Conservation (phyloP, 179 eudicot genomes). For the Heliamphora ciliata region DNA sequence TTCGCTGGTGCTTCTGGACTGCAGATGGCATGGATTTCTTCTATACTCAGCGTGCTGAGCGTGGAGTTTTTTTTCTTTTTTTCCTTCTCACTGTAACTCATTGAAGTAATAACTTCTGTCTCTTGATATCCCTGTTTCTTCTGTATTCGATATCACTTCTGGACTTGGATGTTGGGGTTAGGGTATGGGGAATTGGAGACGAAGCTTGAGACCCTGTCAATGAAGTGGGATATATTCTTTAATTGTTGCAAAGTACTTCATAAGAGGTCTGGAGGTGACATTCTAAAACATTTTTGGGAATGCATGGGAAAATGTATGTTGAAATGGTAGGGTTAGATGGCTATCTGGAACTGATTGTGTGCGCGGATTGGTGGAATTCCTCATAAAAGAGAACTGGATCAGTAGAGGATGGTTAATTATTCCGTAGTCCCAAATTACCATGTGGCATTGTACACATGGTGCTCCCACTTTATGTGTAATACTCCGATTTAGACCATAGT, state of each 20-base stretch:
- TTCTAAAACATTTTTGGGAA: neutral
- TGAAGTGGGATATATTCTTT: neutral
- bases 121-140: neutral
- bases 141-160: neutral
- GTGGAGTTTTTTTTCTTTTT: neutral
- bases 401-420: neutral
- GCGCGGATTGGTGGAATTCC: neutral
- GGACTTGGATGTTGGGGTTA: conserved; percentile 8
- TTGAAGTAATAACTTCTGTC: neutral
- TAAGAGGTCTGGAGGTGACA: neutral
- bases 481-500: too few species aligned
- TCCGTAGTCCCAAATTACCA: too few species aligned
- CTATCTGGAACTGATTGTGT: neutral
- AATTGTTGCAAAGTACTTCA: neutral
- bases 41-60: too few species aligned
- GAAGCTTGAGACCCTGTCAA: neutral
- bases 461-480: too few species aligned
- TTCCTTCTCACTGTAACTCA: neutral
- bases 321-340: neutral
- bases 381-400: neutral
- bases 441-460: too few species aligned
- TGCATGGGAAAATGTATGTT: neutral
- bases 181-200: neutral
- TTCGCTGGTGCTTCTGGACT: conserved; percentile 9
- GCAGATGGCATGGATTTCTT: neutral